These are phyloP conservation scores for Podaxis mareebaensis DNA, from an alignment of 768 basidiomycete species.

Conservation along the genomic window DNA sequence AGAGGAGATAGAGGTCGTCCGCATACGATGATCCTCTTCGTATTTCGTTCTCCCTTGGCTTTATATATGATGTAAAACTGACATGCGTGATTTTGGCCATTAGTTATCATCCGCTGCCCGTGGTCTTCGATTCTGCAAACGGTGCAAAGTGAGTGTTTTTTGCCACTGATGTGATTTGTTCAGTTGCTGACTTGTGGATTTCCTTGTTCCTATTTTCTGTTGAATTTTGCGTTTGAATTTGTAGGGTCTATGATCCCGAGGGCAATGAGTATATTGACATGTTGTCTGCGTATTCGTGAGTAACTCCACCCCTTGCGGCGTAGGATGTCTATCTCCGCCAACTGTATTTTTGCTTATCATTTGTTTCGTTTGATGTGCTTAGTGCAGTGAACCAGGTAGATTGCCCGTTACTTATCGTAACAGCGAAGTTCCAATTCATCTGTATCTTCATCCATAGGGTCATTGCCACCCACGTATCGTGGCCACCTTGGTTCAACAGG, in stretches of 20 bases:
- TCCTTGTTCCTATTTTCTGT: conserved; percentile 20
- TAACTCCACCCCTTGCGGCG: conserved; percentile 9
- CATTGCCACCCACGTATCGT: conserved; percentile 94
- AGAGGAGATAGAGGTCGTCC: conserved; percentile 7
- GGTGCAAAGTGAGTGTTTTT: conserved; percentile 82
- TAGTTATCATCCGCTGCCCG: conserved; percentile 95
- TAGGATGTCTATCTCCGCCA: background rate
- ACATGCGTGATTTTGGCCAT: conserved; percentile 46
- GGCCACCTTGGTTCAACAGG: conserved; percentile 77
- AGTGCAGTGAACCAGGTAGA: conserved; percentile 73
- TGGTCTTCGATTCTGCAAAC: conserved; percentile 88
- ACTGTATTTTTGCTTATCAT: conserved; percentile 2
- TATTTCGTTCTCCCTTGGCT: conserved; percentile 25
- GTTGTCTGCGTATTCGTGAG: conserved; percentile 96
- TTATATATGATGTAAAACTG: conserved; percentile 25
- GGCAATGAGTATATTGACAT: conserved; percentile 97
- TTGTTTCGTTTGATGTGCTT: conserved; percentile 1
- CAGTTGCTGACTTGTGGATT: conserved; percentile 1
- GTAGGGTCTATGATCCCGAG: conserved; percentile 89
- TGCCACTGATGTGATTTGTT: conserved; percentile 27
- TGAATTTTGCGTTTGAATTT: background rate
- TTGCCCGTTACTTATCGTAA: conserved; percentile 18
- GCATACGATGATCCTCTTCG: conserved; percentile 18
- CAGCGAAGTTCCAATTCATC: conserved; percentile 6
- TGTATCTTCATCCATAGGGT: conserved; percentile 43